These are phyloP conservation scores for Vachellia pachyceras DNA, from an alignment of 306 rosid genomes.

Conservation along the genomic window DNA sequence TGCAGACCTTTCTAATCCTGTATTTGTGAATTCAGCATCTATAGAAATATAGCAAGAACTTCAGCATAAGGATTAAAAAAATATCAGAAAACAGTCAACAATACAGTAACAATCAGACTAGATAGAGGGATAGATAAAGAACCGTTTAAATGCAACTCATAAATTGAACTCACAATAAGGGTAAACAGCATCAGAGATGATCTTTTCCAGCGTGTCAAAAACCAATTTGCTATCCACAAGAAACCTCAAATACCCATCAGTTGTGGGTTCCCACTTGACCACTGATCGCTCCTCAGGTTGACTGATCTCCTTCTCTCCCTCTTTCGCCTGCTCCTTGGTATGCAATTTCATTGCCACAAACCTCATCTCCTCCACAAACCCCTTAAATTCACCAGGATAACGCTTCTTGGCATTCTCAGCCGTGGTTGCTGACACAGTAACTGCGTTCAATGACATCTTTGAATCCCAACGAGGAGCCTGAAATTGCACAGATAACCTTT, in stretches of 20 bases:
- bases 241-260: too few species aligned
- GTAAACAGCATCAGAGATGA: too few species aligned
- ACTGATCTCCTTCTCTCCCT: slow-evolving; percentile 74
- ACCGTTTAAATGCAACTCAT: too few species aligned
- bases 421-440: slow-evolving; percentile 61
- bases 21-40: slow-evolving; percentile 86
- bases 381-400: slow-evolving; percentile 84
- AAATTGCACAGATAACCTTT: slow-evolving; percentile 14
- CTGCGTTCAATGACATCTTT: slow-evolving; percentile 44
- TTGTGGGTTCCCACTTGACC: too few species aligned
- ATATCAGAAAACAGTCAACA: neutral
- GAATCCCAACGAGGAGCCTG: slow-evolving; percentile 8
- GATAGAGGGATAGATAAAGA: neutral
- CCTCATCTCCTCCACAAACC: slow-evolving; percentile 98
- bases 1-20: slow-evolving; percentile 52
- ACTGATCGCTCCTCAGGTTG: too few species aligned
- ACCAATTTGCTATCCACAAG: too few species aligned
- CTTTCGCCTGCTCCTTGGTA: slow-evolving; percentile 87
- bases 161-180: slow-evolving; percentile 38
- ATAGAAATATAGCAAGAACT: neutral
- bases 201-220: too few species aligned
- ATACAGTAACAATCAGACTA: neutral
- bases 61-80: neutral
- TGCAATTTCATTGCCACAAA: slow-evolving; percentile 96
- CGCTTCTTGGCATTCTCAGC: slow-evolving; percentile 74